These are phyloP conservation scores for Thelonectria rubi DNA, from an alignment of 2,329 filamentous ascomycete species.

Conservation along the genomic window DNA sequence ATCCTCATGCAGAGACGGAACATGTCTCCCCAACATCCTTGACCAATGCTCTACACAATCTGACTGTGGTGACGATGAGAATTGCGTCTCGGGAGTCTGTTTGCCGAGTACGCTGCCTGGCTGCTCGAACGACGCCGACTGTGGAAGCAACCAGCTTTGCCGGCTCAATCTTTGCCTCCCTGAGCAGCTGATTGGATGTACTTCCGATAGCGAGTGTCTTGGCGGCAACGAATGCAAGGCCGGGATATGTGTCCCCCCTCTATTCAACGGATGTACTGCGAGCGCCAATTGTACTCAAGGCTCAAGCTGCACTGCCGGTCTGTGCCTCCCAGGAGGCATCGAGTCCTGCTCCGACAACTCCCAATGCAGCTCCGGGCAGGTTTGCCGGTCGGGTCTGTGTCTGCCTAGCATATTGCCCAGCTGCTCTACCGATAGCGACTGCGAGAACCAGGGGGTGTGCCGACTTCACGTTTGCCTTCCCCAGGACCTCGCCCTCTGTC, in stretches of 20 bases:
- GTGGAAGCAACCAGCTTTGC: conserved; percentile 16
- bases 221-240: conserved; percentile 9
- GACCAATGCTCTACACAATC: background rate
- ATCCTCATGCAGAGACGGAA: conserved; percentile 3
- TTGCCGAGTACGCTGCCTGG: conserved; percentile 6
- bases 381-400: conserved; percentile 12
- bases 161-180: conserved; percentile 19
- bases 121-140: conserved; percentile 13
- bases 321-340: conserved; percentile 11
- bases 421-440: conserved; percentile 12
- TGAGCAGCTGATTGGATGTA: background rate
- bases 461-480: conserved; percentile 18
- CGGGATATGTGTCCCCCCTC: conserved; percentile 15
- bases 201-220: conserved; percentile 8
- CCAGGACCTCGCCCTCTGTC: background rate
- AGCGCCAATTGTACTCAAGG: conserved; percentile 10
- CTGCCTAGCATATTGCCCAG: conserved; percentile 9
- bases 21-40: conserved; percentile 7
- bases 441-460: conserved; percentile 1
- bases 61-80: background rate
- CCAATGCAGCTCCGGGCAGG: conserved; percentile 3
- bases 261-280: conserved; percentile 8
- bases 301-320: conserved; percentile 7
- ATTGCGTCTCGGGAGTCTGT: conserved; percentile 14
- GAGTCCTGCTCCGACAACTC: background rate